Evolutionary conservation across 1,284 basidiomycete genomes (phyloP).

Genomic region (Cryptococcus sp.): DNA sequence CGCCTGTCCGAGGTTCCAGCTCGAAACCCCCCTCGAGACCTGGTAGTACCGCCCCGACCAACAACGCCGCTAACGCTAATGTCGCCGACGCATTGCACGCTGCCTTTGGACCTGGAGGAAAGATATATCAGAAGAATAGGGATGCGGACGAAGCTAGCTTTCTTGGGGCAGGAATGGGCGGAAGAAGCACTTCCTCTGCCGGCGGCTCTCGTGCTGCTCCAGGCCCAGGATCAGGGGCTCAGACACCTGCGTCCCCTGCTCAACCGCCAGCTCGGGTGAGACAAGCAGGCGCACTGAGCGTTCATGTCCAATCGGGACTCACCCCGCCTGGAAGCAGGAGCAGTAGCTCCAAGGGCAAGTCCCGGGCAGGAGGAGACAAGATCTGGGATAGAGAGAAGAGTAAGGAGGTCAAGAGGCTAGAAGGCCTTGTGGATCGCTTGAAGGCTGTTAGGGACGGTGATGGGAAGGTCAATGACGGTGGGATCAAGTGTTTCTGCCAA

Average conservation of each 20-base stretch:
- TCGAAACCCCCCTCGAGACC: no score
- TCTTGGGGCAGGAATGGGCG: conserved; percentile 1
- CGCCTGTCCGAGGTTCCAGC: neutral
- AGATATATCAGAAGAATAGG: conserved; percentile 43
- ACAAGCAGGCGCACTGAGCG: conserved; percentile 32
- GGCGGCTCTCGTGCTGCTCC: conserved; percentile 1
- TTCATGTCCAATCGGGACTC: conserved; percentile 15
- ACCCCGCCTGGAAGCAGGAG: conserved; percentile 2
- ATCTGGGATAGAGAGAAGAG: conserved; percentile 50
- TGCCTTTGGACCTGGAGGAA: conserved; percentile 38
- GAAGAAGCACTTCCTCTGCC: neutral
- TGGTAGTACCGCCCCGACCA: no score
- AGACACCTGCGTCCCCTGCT: conserved; percentile 9
- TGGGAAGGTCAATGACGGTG: conserved; percentile 27
- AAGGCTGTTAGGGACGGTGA: conserved; percentile 34
- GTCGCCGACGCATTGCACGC: conserved; percentile 25
- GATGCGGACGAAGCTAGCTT: conserved; percentile 22
- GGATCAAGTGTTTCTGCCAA: conserved; percentile 53
- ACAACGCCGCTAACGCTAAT: neutral
- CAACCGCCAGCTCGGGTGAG: conserved; percentile 1
- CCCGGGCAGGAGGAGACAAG: conserved; percentile 30
- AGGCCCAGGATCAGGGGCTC: conserved; percentile 8
- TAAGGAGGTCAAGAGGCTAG: conserved; percentile 42
- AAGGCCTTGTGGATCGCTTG: conserved; percentile 37
- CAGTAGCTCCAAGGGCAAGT: conserved; percentile 14